These are phyloP conservation scores for Spirogloea muscicola DNA, from an alignment of 139 green algal species.

Conservation along the genomic window DNA sequence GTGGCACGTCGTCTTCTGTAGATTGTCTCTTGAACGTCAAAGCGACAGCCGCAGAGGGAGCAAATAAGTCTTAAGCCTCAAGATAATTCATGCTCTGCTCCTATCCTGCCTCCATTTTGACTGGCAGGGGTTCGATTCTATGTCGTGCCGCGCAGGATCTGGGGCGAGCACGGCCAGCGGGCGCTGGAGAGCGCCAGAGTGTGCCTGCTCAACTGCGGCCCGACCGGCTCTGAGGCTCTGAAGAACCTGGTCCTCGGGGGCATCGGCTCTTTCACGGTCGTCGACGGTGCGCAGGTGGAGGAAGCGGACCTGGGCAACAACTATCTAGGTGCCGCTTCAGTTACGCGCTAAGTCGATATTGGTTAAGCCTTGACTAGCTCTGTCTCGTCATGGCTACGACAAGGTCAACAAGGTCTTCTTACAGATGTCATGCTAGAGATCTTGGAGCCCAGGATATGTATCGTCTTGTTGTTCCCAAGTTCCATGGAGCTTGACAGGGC, in stretches of 20 bases:
- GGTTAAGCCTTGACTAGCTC: neutral
- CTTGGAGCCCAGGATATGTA: too few species aligned
- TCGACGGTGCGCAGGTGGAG: constrained; percentile 74
- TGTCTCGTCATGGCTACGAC: too few species aligned
- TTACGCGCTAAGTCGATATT: neutral
- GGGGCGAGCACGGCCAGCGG: constrained; percentile 52
- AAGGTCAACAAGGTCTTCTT: neutral
- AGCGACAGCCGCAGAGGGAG: neutral
- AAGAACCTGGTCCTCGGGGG: constrained; percentile 97
- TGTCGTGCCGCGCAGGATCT: too few species aligned
- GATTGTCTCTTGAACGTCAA: neutral
- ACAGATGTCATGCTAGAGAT: neutral
- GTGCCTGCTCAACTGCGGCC: constrained; percentile 50
- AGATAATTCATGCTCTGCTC: neutral
- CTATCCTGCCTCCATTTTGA: too few species aligned
- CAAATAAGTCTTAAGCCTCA: constrained; percentile 4
- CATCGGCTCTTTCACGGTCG: constrained; percentile 88
- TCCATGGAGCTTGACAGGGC: too few species aligned
- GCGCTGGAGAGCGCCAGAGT: constrained; percentile 35
- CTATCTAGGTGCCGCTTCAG: constrained; percentile 70
- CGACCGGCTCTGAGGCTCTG: constrained; percentile 76
- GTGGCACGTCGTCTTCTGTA: neutral
- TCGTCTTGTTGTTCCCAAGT: too few species aligned
- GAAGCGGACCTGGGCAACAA: constrained; percentile 89
- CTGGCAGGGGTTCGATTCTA: neutral